phyloP scores from a whole-genome alignment of 2,329 filamentous ascomycete genomes.

The Juglanconis sp. region DNA sequence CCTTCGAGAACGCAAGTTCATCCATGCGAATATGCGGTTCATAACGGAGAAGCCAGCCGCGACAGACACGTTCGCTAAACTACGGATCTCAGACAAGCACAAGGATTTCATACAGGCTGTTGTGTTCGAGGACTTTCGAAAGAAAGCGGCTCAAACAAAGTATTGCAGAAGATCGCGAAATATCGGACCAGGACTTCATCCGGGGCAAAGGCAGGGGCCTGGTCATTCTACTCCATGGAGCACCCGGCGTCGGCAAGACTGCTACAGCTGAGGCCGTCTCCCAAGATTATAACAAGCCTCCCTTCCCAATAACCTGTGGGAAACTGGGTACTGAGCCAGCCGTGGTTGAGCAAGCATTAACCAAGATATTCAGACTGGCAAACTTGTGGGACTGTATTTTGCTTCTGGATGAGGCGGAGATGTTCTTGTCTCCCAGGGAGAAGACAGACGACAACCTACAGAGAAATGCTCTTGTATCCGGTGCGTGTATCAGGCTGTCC shows the following conservation, averaged over 20 bases:
- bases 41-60: background rate
- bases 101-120: background rate
- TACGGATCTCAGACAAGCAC: background rate
- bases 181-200: conserved; percentile 13
- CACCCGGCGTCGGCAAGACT: conserved; percentile 36
- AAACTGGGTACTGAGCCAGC: conserved; percentile 27
- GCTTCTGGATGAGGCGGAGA: conserved; percentile 38
- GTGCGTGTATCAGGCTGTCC: too few species aligned
- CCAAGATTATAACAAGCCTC: conserved; percentile 26
- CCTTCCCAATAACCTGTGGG: conserved; percentile 29
- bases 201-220: conserved; percentile 33
- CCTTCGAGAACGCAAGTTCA: background rate
- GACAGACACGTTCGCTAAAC: too few species aligned
- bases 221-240: conserved; percentile 32
- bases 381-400: conserved; percentile 38
- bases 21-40: background rate
- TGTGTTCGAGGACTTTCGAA: background rate
- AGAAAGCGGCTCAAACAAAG: background rate
- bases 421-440: conserved; percentile 35
- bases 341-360: conserved; percentile 27
- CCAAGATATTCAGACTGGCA: conserved; percentile 26
- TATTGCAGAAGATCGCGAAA: background rate
- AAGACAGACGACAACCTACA: conserved; percentile 22
- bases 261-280: conserved; percentile 36
- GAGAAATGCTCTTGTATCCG: conserved; percentile 29